Evolutionary conservation across 352 stramenopile species (phyloP).

Genomic region (Globisporangium nagaii): DNA sequence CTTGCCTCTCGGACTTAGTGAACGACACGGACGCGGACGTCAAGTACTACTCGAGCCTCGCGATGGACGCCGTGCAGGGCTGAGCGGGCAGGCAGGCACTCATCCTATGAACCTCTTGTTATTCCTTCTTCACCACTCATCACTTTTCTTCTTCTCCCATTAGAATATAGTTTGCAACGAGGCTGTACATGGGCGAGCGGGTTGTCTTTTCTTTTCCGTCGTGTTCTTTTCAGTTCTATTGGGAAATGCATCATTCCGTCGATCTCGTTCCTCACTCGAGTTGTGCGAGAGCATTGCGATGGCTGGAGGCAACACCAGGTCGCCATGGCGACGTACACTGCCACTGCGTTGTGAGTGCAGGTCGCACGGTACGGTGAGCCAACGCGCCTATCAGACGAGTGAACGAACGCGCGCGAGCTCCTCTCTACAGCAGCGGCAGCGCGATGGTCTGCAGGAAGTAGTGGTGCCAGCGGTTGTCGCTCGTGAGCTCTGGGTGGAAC

Average conservation of each 20-base stretch:
- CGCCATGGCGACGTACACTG: not conserved
- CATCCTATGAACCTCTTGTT: constrained; percentile 14
- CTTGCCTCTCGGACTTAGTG: constrained; percentile 68
- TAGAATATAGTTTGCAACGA: constrained; percentile 19
- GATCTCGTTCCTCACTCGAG: no score
- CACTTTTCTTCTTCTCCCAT: constrained; percentile 7
- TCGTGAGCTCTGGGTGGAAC: constrained; percentile 95
- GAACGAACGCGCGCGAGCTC: not conserved
- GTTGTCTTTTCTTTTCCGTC: constrained; percentile 2
- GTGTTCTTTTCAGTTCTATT: not conserved
- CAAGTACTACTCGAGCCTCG: constrained; percentile 85
- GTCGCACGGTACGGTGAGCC: not conserved
- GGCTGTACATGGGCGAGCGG: constrained; percentile 5
- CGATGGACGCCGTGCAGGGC: constrained; percentile 67
- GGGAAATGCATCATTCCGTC: not conserved
- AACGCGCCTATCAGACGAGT: not conserved
- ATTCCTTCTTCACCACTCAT: constrained; percentile 4
- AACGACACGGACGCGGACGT: constrained; percentile 80
- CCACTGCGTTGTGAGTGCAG: not conserved
- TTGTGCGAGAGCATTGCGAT: no score
- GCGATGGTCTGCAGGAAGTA: constrained; percentile 90
- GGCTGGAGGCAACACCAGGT: not conserved
- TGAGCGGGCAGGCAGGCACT: constrained; percentile 20
- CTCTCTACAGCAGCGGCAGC: constrained; percentile 34
- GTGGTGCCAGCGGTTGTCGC: constrained; percentile 92